Conservation (phyloP, 2,329 filamentous ascomycete species). For the Uncinocarpus reesii region DNA sequence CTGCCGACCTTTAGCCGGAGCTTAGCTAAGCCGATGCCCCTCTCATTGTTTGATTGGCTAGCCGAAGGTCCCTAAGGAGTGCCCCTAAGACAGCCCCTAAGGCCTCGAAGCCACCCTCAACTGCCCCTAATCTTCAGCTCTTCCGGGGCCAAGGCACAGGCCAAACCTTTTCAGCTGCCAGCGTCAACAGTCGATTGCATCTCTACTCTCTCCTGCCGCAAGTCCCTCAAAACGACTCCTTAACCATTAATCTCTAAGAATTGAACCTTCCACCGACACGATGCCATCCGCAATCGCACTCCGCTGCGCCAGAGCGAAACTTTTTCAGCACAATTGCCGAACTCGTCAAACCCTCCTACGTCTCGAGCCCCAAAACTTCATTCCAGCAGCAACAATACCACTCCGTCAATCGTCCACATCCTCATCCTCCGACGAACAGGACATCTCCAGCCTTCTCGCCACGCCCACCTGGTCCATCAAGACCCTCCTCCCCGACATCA, state of each 20-base stretch:
- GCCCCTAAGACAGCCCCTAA: too few species aligned
- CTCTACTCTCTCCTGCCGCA: too few species aligned
- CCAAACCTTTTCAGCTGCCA: neutral
- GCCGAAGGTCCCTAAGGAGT: too few species aligned
- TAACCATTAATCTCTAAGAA: constrained; percentile 21
- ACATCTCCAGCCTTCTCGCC: constrained; percentile 44
- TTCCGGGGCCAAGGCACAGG: neutral
- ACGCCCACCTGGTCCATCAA: constrained; percentile 75
- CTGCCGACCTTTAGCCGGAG: neutral
- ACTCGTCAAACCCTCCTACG: neutral
- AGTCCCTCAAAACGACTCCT: neutral
- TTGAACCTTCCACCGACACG: neutral
- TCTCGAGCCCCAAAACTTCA: too few species aligned
- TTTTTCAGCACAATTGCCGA: constrained; percentile 2
- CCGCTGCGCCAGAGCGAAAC: neutral
- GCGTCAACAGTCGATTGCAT: too few species aligned
- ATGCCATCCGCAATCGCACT: neutral
- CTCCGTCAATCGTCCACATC: neutral
- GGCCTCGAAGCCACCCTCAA: neutral
- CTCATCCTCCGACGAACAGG: constrained; percentile 1
- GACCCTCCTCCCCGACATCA: constrained; percentile 52
- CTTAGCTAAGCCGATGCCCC: neutral
- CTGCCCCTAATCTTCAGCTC: neutral
- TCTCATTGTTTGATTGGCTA: too few species aligned
- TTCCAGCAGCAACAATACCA: neutral